Evolutionary conservation across 306 rosid genomes (phyloP).

Genomic region (Vigna angularis): DNA sequence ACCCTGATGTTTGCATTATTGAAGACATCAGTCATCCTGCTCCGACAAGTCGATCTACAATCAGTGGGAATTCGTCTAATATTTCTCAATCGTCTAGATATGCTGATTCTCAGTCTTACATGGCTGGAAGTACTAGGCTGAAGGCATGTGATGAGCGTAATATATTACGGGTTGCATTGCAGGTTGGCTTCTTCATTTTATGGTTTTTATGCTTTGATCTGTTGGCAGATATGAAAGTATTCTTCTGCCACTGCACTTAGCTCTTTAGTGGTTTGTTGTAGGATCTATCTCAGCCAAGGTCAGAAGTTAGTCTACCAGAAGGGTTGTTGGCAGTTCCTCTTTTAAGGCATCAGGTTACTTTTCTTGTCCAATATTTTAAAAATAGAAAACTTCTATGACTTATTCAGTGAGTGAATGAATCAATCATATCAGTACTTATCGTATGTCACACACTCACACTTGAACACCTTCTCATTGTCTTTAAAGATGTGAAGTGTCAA

Average conservation of each 20-base stretch:
- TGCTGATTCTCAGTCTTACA: conserved; percentile 52
- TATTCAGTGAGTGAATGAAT: conserved; percentile 20
- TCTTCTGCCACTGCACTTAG: conserved; percentile 22
- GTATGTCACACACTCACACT: background rate
- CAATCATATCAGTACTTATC: conserved; percentile 3
- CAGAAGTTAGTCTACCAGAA: conserved; percentile 70
- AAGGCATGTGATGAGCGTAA: conserved; percentile 72
- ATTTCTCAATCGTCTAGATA: conserved; percentile 50
- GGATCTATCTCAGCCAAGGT: conserved; percentile 78
- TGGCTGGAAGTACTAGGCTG: conserved; percentile 57
- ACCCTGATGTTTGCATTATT: conserved; percentile 79
- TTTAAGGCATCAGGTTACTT: conserved; percentile 73
- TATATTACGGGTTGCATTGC: conserved; percentile 73
- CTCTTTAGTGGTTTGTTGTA: conserved; percentile 49
- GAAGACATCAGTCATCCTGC: conserved; percentile 87
- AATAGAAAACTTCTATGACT: conserved; percentile 7
- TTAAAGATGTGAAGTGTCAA: conserved; percentile 10
- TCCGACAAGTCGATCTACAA: conserved; percentile 48
- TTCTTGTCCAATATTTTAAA: conserved; percentile 24
- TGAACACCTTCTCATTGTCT: conserved; percentile 10
- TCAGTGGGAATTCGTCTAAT: conserved; percentile 48
- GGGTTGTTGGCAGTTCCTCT: conserved; percentile 73
- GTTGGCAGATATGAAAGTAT: conserved; percentile 19
- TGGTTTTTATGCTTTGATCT: conserved; percentile 24
- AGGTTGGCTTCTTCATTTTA: conserved; percentile 62